Evolutionary conservation across 441 rosid genomes (phyloP).

Genomic region (Croton setiger): DNA sequence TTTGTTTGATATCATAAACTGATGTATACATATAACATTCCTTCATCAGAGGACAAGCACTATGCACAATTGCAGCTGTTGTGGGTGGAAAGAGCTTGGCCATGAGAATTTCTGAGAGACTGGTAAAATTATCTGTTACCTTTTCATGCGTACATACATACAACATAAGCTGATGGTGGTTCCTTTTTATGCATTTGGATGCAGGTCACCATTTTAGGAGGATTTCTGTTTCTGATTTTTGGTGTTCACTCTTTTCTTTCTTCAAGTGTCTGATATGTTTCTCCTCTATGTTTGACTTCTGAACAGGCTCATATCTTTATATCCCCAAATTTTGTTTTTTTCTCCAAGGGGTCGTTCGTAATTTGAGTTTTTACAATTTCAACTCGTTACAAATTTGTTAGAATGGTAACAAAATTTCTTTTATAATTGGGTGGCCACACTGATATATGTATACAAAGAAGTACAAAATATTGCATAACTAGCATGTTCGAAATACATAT

Average conservation of each 20-base stretch:
- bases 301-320: too few relatives aligned
- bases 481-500: not conserved
- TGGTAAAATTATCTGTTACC: not conserved
- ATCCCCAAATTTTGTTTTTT: too few relatives aligned
- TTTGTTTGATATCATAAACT: too few relatives aligned
- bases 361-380: too few relatives aligned
- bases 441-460: not conserved
- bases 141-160: not conserved
- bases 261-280: not conserved
- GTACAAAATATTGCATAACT: not conserved
- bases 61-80: slow-evolving; percentile 14
- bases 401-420: too few relatives aligned
- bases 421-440: not conserved
- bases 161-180: not conserved
- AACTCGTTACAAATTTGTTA: too few relatives aligned
- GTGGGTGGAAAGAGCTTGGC: slow-evolving; percentile 16
- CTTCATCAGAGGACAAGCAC: slow-evolving; percentile 9
- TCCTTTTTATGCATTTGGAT: not conserved
- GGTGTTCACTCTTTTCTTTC: slow-evolving; percentile 22
- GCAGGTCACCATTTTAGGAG: slow-evolving; percentile 17
- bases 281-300: not conserved
- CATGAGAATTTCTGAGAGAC: slow-evolving; percentile 17
- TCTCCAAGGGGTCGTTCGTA: too few relatives aligned
- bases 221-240: slow-evolving; percentile 22
- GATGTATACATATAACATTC: not conserved